Base-by-base conservation (phyloP, 257 asterid species). In the Ocimum tenuiflorum region DNA sequence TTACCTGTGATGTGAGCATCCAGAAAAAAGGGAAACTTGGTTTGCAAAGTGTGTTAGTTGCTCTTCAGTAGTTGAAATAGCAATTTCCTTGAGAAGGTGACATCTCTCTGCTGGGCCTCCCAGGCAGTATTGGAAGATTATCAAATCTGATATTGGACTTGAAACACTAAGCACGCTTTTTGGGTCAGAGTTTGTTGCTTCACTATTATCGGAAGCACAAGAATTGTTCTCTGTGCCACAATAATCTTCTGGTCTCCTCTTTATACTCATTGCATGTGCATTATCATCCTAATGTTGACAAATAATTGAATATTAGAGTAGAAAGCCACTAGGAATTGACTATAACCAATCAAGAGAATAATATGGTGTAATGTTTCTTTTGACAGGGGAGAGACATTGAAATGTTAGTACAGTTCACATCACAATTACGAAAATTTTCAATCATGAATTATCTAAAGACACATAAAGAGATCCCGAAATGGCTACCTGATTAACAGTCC, bases 1-100 rank as follows among this genome's bases (percentile, higher is more conserved):
- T 64, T 78, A 92, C 98, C 88, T 71, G 81, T 89, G 98, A 85
- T 89, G 98, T 17, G 73, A 67, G 76, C 98, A 92, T 69, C 97
- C 98, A 0, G 97, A 79, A 73, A 78, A 92, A 39, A 85, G 65
- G 56, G 94, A 79, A 69, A 92, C 96, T 74, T 80, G 95, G 69
- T 85, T 81, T 0, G 82, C 91, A 71, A 94, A 85, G 66, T 77
- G 67, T 13, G 75, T 61, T 19, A 94, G 71, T 33, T 88, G 88
- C 82, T 80, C 86, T 68, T 89, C 89, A 24, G 71, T 63, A 60
- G 78, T 76, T 18, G 91, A 82, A 23, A 75, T 13, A 67, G 86
- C 87, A 73, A 90, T 78, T 73, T 90, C 97, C 87, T 88, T 94
- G 72, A 94, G 91, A 74, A 94, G 74, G 54, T 79, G 78, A 73